These are phyloP conservation scores for Rhododendron griersonianum DNA, from an alignment of 148 eudicot genomes.

Conservation along the genomic window DNA sequence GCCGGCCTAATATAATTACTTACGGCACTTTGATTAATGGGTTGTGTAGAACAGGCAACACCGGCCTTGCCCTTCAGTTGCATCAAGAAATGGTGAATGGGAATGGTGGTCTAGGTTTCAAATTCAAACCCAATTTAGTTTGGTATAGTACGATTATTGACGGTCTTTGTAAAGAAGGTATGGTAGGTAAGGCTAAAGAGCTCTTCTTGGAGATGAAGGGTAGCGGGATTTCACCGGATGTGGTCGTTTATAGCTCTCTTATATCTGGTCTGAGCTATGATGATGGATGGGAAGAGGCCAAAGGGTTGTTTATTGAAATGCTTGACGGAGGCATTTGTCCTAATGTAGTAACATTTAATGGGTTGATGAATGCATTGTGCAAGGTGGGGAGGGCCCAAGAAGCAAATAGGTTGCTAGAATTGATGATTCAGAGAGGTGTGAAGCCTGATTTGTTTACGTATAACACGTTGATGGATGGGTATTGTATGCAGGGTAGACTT, in stretches of 20 bases:
- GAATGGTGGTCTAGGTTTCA: neutral
- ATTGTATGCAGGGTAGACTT: constrained; percentile 26
- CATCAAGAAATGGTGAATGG: constrained; percentile 16
- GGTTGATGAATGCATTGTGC: constrained; percentile 15
- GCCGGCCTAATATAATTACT: constrained; percentile 21
- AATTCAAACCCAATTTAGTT: constrained; percentile 22
- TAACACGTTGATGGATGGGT: constrained; percentile 28
- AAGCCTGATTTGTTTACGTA: constrained; percentile 18
- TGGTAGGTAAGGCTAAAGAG: constrained; percentile 18
- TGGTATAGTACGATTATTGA: constrained; percentile 26
- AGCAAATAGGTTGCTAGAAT: constrained; percentile 20
- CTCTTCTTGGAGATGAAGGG: constrained; percentile 21
- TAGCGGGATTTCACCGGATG: constrained; percentile 19
- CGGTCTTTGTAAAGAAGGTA: constrained; percentile 27
- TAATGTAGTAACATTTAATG: constrained; percentile 19
- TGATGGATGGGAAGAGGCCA: constrained; percentile 20
- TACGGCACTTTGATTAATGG: constrained; percentile 27
- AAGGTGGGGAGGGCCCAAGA: constrained; percentile 23
- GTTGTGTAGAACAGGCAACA: constrained; percentile 22
- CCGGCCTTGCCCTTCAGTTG: constrained; percentile 16
- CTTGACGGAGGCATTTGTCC: constrained; percentile 26
- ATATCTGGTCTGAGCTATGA: constrained; percentile 24
- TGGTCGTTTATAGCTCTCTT: constrained; percentile 27
- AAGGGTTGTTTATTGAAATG: constrained; percentile 25
- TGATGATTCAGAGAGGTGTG: constrained; percentile 22